A percentile compares a stretch with the other conserved stretches of the same genome.
Evolutionary conservation across 441 rosid species (phyloP).

Genomic region (Caryocar brasiliense): DNA sequence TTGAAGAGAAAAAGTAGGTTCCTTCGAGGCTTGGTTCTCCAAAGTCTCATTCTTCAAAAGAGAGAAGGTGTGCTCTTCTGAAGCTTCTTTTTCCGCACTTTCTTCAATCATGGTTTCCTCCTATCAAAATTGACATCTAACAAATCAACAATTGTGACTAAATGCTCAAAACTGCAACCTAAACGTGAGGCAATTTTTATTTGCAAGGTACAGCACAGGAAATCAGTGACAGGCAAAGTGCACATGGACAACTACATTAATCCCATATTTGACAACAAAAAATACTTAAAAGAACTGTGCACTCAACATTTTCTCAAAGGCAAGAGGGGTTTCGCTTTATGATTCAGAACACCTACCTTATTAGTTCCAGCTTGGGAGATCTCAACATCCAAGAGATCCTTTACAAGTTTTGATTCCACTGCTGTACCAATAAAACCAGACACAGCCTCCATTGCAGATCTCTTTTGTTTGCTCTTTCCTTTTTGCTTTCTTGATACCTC

Average conservation of each 20-base stretch:
- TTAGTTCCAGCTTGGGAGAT: constrained; percentile 23
- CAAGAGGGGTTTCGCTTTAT: background rate
- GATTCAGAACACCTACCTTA: constrained; percentile 35
- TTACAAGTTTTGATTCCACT: constrained; percentile 23
- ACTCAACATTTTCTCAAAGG: background rate
- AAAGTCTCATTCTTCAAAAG: constrained; percentile 36
- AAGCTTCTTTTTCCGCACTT: constrained; percentile 16
- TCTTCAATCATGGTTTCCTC: constrained; percentile 23
- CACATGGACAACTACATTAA: no score
- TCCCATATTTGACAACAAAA: background rate
- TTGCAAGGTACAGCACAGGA: background rate
- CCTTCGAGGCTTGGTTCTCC: constrained; percentile 23
- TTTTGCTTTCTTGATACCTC: constrained; percentile 49
- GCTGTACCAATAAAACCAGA: constrained; percentile 29
- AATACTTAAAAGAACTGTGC: background rate
- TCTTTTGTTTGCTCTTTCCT: constrained; percentile 58
- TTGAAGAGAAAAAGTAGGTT: constrained; percentile 24
- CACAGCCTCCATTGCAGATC: constrained; percentile 28
- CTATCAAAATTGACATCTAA: constrained; percentile 25
- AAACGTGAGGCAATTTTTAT: no score
- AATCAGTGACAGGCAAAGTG: background rate
- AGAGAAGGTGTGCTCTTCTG: constrained; percentile 24
- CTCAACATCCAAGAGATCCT: constrained; percentile 24
- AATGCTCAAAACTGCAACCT: no score
- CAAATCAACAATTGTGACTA: constrained; percentile 3